Evolutionary conservation across 2,329 filamentous ascomycete genomes (phyloP), one percentile per base, ranked within the genome.

Genomic region (Cercospora sesami): DNA sequence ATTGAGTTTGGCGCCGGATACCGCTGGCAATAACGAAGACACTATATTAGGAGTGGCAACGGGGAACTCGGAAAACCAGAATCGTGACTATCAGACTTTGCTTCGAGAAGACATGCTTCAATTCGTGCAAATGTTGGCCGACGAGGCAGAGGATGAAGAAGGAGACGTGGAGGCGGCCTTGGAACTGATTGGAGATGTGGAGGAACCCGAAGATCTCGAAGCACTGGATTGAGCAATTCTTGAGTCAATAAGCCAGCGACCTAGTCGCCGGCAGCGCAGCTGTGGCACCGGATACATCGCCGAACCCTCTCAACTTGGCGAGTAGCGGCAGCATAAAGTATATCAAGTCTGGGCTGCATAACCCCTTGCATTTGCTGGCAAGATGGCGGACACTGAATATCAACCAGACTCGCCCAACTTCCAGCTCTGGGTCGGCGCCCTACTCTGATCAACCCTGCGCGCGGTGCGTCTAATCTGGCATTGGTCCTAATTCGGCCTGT

Each of bases 1-100:
- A 23, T 55, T 82, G 48, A 79, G 75, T 66, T 66, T 82, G 21
- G 77, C 79, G 1, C 80, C 80, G 4, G 33, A 16, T 9, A 18
- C 60, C 14, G 28, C 55, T 42, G 9, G 61, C 12, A 26, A 55
- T 2, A 16, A 45, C 36, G 28, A 53, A 8, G 36, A 57, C 6
- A 45, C n/a, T 14, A 28, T 57, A 30, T 39, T 18, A 36, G 26
- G 60, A 45, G 28, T 51, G 14, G 9, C 2, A 18, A 21, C n/a
- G 21, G 16, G 12, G 9, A 7, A 23, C 7, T 33, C 64, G 16
- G 33, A 30, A 42, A 42, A 16, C 9, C 51, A 48, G 33, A 64
- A 48, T 48, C 42, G 42, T n/a, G 42, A 31, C 14, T 59, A 64
- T 57, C 28, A 53, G 12, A 57, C 16, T 36, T n/a, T 63, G 5